Evolutionary conservation across 2,329 filamentous ascomycete species (phyloP).

Genomic region (Sporothrix globosa): DNA sequence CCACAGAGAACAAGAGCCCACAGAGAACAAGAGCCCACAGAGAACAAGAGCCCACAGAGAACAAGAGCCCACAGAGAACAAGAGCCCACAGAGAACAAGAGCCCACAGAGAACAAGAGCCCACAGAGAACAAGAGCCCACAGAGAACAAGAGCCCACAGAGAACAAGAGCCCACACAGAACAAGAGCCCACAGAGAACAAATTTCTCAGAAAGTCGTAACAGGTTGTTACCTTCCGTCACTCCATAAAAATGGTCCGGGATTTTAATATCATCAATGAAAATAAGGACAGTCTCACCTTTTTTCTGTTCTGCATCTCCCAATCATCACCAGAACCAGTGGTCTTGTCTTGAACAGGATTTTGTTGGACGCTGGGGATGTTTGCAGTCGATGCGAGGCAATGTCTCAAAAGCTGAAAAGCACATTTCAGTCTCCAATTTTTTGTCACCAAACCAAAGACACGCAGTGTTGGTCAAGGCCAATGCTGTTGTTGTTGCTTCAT

Average conservation of each 20-base stretch:
- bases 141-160: background rate
- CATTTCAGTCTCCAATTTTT: background rate
- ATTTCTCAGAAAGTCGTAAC: constrained; percentile 4
- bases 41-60: too few relatives aligned
- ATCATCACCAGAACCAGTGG: constrained; percentile 4
- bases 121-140: background rate
- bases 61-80: background rate
- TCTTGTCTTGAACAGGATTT: constrained; percentile 10
- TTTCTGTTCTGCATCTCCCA: background rate
- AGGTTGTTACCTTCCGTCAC: too few relatives aligned
- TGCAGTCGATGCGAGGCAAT: constrained; percentile 10
- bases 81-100: background rate
- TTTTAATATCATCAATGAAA: background rate
- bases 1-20: background rate
- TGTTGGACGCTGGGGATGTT: constrained; percentile 7
- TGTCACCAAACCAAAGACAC: constrained; percentile 8
- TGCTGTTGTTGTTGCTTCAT: constrained; percentile 1
- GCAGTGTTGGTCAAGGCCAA: constrained; percentile 12
- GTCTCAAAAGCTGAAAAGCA: background rate
- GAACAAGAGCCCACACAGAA: too few relatives aligned
- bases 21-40: background rate
- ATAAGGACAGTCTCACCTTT: constrained; percentile 3
- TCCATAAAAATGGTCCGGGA: background rate
- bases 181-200: background rate
- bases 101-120: background rate